Base-by-base conservation (phyloP, 805 yeast genomes). In the Tetrapisispora nanseiensis region DNA sequence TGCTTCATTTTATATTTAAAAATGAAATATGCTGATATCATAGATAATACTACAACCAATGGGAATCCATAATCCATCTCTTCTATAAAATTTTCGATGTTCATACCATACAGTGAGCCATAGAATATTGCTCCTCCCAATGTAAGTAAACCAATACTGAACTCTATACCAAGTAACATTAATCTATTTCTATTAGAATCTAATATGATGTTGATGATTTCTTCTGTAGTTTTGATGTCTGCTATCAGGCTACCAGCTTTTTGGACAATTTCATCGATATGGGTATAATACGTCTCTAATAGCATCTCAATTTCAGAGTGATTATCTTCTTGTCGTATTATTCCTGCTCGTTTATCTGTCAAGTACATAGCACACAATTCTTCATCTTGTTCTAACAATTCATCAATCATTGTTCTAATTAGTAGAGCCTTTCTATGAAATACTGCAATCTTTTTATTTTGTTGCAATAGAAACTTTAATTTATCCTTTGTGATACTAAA, bases 41-140 rank as follows among this genome's bases (percentile, higher is more conserved):
- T 46, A 0, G 69, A 66, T 2, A 62, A 16, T 1, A 54, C 46
- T 1, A 70, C 59, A 6, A 80, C 72, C 1, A 77, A 58, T 3
- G 60, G 57, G 56, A 86, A 84, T 26, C 96, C 96, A 48, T 72
- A 71, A 42, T 74, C 72, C 1, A 78, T 67, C 43, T 87, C 95
- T 59, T 92, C 99, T 19, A 92, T 80, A 56, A 84, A 87, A 63
- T 90, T 92, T 55, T 83, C 86, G 59, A 92, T 67, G 62, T 92
- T 92, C 98, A 92, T 92, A 28, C 99, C 99, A 61, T 89, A 92
- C 10, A 86, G 67, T 0, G 96, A 82, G 2, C 95, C 92, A 13
- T 86, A 59, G 50, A 84, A 85, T 36, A 94, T 67, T 1, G 92
- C 82, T 13, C 80, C 75, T 2, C 95, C 95, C 54, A 89, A 67